Evolutionary conservation across 768 basidiomycete species (phyloP), one percentile per base, ranked within the genome.

Genomic region (Mycena haematopus): DNA sequence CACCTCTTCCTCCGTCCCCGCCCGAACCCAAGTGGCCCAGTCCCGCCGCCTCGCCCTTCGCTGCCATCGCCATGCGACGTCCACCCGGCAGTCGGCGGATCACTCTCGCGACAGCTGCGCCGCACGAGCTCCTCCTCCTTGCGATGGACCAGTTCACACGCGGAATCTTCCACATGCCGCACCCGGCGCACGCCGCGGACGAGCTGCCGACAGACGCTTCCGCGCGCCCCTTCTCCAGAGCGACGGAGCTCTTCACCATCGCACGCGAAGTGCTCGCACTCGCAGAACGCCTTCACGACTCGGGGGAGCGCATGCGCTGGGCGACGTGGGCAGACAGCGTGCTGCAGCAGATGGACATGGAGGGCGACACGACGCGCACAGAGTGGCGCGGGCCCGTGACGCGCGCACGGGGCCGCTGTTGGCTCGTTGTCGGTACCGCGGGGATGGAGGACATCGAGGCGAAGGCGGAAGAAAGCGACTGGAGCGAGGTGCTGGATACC

Each of bases 111-210:
- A 71, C 70, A 6, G 76, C 79, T 4, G 71, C 75, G 15, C 76
- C 84, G 7, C 73, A 83, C 70, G 86, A 87, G 46, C 71, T 90
- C 44, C 75, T 89, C 73, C 71, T 80, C 17, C 77, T 87, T 33
- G 87, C 89, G 9, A 85, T 86, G 77, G 89, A 89, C 71, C 88
- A 89, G 64, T 88, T 89, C 70, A 83, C 83, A 6, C 78, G 87
- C 22, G 89, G 87, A 7, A 88, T 89, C 59, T 85, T 90, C 70
- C 84, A 88, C 70, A 88, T 89, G 88, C 89, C 88, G 1, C 86
- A 86, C 66, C 79, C 77, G 8, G 71, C 60, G n/a, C 65, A 68
- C 51, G 54, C 49, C 33, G 56, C 65, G 1, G 52, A 25, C 66
- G 55, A 47, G 63, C 8, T 57, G 59, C 21, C 53, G 59, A 21